Percentiles rank a stretch among this genome's conserved stretches.
phyloP scores from a whole-genome alignment of 2,329 filamentous ascomycete species.

The Juglanconis oblonga region DNA sequence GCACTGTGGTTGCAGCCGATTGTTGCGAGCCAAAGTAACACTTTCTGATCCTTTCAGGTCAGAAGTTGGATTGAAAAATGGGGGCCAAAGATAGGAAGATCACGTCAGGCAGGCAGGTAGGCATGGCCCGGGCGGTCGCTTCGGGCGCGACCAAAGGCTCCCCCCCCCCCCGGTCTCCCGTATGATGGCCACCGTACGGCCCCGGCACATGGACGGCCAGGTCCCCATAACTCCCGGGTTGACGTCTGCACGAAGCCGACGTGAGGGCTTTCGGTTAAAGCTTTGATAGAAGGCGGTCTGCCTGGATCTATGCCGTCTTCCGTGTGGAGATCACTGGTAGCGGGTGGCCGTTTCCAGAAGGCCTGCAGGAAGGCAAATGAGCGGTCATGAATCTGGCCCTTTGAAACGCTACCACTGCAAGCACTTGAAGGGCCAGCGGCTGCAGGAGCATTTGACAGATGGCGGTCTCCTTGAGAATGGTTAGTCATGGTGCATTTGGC shows the following conservation, averaged over 20 bases:
- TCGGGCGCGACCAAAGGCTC: not conserved
- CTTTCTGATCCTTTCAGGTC: no score
- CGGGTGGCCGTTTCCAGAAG: not conserved
- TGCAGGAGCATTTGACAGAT: not conserved
- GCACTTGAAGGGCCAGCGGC: not conserved
- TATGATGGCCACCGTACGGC: not conserved
- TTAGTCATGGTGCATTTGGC: no score
- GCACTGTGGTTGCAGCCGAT: no score
- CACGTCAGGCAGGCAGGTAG: not conserved
- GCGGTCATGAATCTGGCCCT: not conserved
- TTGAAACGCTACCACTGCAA: not conserved
- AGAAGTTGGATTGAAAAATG: not conserved
- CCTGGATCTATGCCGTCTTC: not conserved
- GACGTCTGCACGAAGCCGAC: not conserved
- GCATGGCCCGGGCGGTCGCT: not conserved
- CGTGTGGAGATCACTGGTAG: not conserved
- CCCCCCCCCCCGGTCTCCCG: not conserved
- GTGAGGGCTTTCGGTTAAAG: not conserved
- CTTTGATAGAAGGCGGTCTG: not conserved
- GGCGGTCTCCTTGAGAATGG: not conserved
- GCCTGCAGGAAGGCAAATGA: not conserved
- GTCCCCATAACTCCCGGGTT: not conserved
- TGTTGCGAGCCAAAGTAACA: no score
- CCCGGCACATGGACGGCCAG: not conserved
- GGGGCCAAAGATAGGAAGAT: not conserved